Percentiles rank a stretch among this genome's conserved stretches.
Evolutionary conservation across 129 eudicot species (phyloP).

Genomic region (Helichrysum umbraculigerum): DNA sequence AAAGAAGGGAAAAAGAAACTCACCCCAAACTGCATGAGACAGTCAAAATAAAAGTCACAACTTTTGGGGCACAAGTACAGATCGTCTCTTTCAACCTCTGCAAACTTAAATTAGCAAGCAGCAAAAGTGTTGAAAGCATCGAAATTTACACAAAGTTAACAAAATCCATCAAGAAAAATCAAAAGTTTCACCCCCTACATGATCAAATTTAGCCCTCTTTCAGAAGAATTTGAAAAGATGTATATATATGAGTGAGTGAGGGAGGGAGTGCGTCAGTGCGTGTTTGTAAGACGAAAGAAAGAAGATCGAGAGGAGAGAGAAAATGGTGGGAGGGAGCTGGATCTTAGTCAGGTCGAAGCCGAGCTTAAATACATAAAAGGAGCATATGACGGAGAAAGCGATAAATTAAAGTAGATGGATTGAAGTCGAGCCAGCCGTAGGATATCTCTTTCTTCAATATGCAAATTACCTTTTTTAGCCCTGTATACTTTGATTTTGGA

Average conservation of each 20-base stretch:
- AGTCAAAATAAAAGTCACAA: conserved; percentile 13
- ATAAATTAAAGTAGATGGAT: conserved; percentile 4
- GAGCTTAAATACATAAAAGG: conserved; percentile 32
- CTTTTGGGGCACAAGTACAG: conserved; percentile 4
- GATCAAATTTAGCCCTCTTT: conserved; percentile 10
- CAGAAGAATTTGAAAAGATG: background rate
- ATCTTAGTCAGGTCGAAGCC: conserved; percentile 47
- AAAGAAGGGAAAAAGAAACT: background rate
- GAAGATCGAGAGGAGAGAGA: conserved; percentile 24
- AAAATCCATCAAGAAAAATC: background rate
- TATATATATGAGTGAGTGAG: conserved; percentile 3
- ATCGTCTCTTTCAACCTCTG: conserved; percentile 23
- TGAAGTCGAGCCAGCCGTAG: conserved; percentile 41
- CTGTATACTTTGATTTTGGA: background rate
- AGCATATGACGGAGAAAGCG: conserved; percentile 31
- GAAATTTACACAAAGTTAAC: conserved; percentile 11
- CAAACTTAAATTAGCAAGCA: conserved; percentile 16
- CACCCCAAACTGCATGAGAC: conserved; percentile 35
- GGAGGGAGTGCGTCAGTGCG: too few relatives aligned
- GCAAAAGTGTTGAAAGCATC: background rate
- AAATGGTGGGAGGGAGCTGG: conserved; percentile 33
- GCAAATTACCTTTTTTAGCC: conserved; percentile 25
- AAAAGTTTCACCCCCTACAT: background rate
- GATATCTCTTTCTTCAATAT: background rate
- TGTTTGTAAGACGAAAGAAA: conserved; percentile 15